Conservation (phyloP, 169 alveolate species). For the Eimeria acervulina region DNA sequence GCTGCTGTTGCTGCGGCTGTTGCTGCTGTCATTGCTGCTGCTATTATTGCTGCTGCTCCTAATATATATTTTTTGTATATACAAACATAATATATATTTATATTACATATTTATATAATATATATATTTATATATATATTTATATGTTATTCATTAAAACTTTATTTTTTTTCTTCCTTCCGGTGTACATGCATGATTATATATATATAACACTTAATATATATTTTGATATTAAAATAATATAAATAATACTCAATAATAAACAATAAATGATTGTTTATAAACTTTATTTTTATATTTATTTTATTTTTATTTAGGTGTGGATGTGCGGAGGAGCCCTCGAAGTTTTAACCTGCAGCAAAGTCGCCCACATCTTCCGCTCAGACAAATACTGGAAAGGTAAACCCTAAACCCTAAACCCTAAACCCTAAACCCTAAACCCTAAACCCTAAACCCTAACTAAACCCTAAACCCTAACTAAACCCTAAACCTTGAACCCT, state of each 20-base stretch:
- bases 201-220: no score
- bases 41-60: no score
- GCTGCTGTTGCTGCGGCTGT: slow-evolving; percentile 1
- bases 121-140: no score
- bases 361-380: slow-evolving; percentile 85
- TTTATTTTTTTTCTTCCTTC: background rate
- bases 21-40: no score
- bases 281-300: no score
- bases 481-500: no score
- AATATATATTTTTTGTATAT: no score
- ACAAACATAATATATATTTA: no score
- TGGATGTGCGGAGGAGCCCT: slow-evolving; percentile 88
- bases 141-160: background rate
- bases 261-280: background rate
- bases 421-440: background rate
- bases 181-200: no score
- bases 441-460: background rate
- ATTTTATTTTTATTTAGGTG: background rate
- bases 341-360: slow-evolving; percentile 84
- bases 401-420: slow-evolving; percentile 13
- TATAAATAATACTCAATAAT: no score
- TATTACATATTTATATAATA: no score
- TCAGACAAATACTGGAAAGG: slow-evolving; percentile 83
- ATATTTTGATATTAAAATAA: background rate
- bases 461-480: background rate